Base-by-base conservation (phyloP, 345 rosid genomes). In the Acer campestre region DNA sequence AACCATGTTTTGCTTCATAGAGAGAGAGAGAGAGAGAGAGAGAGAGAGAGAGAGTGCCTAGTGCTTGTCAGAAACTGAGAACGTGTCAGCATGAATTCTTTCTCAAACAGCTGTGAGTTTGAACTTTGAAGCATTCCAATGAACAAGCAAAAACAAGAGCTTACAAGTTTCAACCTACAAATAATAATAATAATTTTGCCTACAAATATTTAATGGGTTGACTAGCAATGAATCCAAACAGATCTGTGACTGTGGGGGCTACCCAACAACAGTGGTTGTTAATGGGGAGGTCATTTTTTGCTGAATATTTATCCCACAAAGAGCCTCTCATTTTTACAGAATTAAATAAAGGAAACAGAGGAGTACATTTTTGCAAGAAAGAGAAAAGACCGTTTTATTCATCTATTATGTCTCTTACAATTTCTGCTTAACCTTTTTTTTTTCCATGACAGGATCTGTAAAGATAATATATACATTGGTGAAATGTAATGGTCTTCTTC, bases 71-170 rank as follows among this genome's bases (percentile, higher is more conserved):
- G 82, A 78, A 74, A 16, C 53, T 27, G n/a, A 68, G 68, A 80
- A 78, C 82, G 84, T 79, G 82, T 77, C 59, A 13, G 67, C 78
- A 76, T 80, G 82, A 80, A 42, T 53, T 67, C 51, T 61, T 3
- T 55, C 61, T 58, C 63, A 38, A 38, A 62, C 61, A 40, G 35
- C 53, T 61, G 62, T 77, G 76, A 61, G 70, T 78, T 78, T 73
- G 80, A 85, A 61, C 67, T 78, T 78, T 73, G 80, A 85, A 82
- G 85, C 73, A 76, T 80, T 82, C 81, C 48, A 25, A 53, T 62
- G 31, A 49, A 23, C 11, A 65, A 64, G 56, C 14, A 14, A 14
- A 2, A 59, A 11, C 10, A 18, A 51, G 25, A 27, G 56, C 25
- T 68, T 29, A 20, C 25, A 66, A 42, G 35, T 61, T 48, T 18